phyloP scores from a whole-genome alignment of 192 early-diverging fungal genomes.

The Coemansia asiatica region DNA sequence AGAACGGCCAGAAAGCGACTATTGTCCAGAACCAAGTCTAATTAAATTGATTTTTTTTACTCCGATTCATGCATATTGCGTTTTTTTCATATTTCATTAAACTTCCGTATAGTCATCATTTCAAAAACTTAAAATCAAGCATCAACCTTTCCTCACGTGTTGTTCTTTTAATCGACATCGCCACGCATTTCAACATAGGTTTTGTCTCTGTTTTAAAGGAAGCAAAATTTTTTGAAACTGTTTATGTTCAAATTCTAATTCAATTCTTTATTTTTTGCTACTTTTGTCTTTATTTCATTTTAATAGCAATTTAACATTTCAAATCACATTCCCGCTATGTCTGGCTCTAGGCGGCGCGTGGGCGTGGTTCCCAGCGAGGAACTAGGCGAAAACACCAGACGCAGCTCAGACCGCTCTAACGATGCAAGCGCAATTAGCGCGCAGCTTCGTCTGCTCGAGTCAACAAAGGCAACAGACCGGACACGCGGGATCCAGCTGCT shows the following conservation, averaged over 20 bases:
- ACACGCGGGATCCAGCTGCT: constrained; percentile 38
- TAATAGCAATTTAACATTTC: background rate
- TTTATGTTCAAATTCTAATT: constrained; percentile 18
- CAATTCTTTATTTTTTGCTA: background rate
- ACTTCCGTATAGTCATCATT: too few relatives aligned
- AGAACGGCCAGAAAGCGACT: constrained; percentile 27
- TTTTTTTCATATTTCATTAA: too few relatives aligned
- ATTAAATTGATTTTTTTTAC: background rate
- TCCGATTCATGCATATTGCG: background rate
- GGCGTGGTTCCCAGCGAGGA: constrained; percentile 36
- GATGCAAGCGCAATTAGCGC: constrained; percentile 19
- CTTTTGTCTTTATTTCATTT: background rate
- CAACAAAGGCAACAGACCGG: constrained; percentile 47
- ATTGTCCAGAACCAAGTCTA: constrained; percentile 32
- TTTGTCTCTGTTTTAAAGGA: background rate
- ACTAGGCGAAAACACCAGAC: constrained; percentile 3
- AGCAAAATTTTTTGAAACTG: background rate
- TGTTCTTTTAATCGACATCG: too few relatives aligned
- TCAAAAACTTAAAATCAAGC: too few relatives aligned
- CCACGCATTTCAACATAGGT: too few relatives aligned
- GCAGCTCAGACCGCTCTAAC: background rate
- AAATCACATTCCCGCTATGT: constrained; percentile 11
- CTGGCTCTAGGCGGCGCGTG: constrained; percentile 33
- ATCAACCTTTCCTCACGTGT: too few relatives aligned
- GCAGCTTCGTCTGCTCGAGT: constrained; percentile 39